Evolutionary conservation across 2,329 filamentous ascomycete species (phyloP).

Genomic region (Colletotrichum sp.): DNA sequence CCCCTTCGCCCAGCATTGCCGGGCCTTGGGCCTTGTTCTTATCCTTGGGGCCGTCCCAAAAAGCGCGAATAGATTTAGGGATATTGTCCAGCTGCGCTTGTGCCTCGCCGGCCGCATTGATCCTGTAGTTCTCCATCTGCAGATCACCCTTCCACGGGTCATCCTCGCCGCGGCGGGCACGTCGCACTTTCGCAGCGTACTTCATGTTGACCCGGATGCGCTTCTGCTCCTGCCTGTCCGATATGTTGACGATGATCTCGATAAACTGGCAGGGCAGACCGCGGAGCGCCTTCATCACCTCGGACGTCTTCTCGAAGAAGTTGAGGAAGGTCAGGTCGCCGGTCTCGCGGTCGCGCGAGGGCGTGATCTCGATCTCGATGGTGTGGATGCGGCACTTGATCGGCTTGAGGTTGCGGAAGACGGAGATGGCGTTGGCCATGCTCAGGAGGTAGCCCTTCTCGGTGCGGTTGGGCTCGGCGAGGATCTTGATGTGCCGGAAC

Average conservation of each 20-base stretch:
- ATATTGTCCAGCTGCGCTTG: conserved; percentile 10
- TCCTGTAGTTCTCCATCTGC: conserved; percentile 20
- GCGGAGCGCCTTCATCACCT: conserved; percentile 34
- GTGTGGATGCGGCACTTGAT: conserved; percentile 38
- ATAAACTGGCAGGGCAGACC: conserved; percentile 40
- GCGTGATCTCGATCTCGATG: conserved; percentile 46
- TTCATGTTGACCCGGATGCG: conserved; percentile 12
- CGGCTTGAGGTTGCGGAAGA: conserved; percentile 32
- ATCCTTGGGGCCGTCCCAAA: neutral
- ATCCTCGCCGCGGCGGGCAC: neutral
- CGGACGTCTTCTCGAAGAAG: conserved; percentile 36
- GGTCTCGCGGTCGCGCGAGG: conserved; percentile 19
- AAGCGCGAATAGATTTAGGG: conserved; percentile 1
- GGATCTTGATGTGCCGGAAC: conserved; percentile 46
- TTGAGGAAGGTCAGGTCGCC: conserved; percentile 37
- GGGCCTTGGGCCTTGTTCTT: neutral
- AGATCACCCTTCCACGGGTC: conserved; percentile 26
- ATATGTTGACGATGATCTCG: conserved; percentile 36
- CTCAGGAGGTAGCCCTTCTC: conserved; percentile 23
- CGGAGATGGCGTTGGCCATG: conserved; percentile 40
- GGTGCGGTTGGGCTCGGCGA: conserved; percentile 47
- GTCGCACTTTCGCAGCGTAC: neutral
- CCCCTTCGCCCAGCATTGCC: conserved; percentile 13
- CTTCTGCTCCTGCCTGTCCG: neutral
- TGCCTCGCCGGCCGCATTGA: conserved; percentile 9